Conservation (phyloP, 371 early-diverging fungal species). For the Mucor mucedo region DNA sequence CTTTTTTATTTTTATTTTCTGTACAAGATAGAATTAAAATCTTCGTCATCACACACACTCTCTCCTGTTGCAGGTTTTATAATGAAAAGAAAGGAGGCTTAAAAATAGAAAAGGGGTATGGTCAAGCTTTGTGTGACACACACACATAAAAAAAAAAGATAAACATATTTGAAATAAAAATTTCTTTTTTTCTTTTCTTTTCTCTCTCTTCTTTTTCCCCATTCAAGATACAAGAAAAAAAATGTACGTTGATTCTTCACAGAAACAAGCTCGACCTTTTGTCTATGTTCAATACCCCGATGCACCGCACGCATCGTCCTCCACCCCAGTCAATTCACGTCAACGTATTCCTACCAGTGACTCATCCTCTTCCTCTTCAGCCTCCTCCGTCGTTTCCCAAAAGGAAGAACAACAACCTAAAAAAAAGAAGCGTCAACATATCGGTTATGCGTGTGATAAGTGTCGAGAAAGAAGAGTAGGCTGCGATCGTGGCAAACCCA, state of each 20-base stretch:
- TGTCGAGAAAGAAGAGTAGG: constrained; percentile 44
- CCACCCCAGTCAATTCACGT: neutral
- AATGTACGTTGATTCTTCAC: constrained; percentile 20
- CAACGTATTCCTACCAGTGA: neutral
- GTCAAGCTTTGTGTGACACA: neutral
- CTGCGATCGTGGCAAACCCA: constrained; percentile 40
- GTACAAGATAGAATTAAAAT: no score
- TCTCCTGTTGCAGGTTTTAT: no score
- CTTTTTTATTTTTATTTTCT: no score
- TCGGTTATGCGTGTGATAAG: constrained; percentile 46
- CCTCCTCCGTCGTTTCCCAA: constrained; percentile 11
- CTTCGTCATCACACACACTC: no score
- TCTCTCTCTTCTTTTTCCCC: neutral
- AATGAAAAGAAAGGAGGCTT: no score
- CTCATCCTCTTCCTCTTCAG: constrained; percentile 11
- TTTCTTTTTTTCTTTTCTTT: neutral
- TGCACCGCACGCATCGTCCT: neutral
- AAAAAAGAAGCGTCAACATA: constrained; percentile 38
- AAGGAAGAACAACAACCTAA: constrained; percentile 14
- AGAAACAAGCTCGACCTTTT: constrained; percentile 20
- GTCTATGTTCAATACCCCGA: constrained; percentile 24
- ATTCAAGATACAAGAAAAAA: no score
- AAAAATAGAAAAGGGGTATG: no score
- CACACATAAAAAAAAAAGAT: no score
- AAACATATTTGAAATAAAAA: neutral